phyloP scores from a whole-genome alignment of 2,329 filamentous ascomycete genomes.

The Diaporthe vexans region DNA sequence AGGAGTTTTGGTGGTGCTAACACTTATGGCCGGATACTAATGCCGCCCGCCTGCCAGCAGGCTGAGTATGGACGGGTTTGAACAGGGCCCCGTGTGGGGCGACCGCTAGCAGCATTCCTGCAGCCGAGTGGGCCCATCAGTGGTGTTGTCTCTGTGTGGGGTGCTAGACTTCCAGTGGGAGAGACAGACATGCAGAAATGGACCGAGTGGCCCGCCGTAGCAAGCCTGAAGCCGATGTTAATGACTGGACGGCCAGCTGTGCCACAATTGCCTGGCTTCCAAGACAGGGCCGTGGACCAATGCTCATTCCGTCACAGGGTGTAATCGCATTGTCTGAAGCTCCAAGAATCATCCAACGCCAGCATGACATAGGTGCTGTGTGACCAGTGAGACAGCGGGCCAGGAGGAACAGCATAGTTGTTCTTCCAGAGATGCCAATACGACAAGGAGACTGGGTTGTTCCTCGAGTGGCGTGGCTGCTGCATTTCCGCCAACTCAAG shows the following conservation, averaged over 20 bases:
- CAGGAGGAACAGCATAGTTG: not conserved
- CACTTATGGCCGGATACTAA: too few relatives aligned
- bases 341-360: not conserved
- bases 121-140: constrained; percentile 22
- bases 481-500: constrained; percentile 3
- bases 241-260: constrained; percentile 5
- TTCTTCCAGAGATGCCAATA: not conserved
- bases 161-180: constrained; percentile 2
- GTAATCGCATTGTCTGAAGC: not conserved
- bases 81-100: constrained; percentile 21
- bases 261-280: constrained; percentile 1
- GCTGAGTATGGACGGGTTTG: constrained; percentile 25
- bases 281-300: not conserved
- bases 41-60: too few relatives aligned
- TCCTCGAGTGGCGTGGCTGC: constrained; percentile 31
- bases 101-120: constrained; percentile 18
- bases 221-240: not conserved
- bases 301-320: constrained; percentile 2
- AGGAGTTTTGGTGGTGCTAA: too few relatives aligned
- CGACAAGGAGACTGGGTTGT: constrained; percentile 14
- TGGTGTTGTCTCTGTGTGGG: constrained; percentile 32
- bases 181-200: constrained; percentile 17
- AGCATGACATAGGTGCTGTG: constrained; percentile 32
- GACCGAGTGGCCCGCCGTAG: constrained; percentile 34
- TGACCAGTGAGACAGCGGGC: constrained; percentile 23